Base-by-base conservation (phyloP, 306 rosid genomes). In the Betula pendula region DNA sequence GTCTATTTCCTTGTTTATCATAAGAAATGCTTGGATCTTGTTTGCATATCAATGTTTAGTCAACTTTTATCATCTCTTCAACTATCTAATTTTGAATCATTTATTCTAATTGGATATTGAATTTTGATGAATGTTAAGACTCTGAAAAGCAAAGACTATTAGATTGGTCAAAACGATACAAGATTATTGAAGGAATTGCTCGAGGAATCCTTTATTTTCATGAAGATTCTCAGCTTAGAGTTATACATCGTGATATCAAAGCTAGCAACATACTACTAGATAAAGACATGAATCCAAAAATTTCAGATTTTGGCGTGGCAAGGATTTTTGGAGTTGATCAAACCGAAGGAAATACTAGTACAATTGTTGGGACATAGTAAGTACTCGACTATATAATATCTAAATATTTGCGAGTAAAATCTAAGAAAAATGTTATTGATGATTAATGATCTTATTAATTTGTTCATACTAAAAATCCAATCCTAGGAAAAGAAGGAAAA, bases 281-380 rank as follows among this genome's bases (percentile, higher is more conserved):
- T 16, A 11, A 14, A 6, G 7, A 73, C 22, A 40, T 73, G 77
- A 73, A 56, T 73, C 68, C 69, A 6, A 73, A 72, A 43, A 73
- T 73, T 20, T 73, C 42, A n/a, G 77, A 73, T 25, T 73, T 56
- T 56, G 77, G 68, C 4, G 20, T 56, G 52, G 52, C 77, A 56
- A 73, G 2, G 9, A 3, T 58, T 40, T 73, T 73, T 25, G 52
- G 16, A 22, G 67, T 42, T 2, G 67, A 56, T 35, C 52, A 56
- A 73, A 53, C 49, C 3, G 52, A 56, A 22, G 68, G 53, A 3
- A 56, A 24, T 6, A 73, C 68, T 1, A 16, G 17, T 19, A 55
- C 4, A 13, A 43, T 73, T 22, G 40, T 73, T 11, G 68, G 77
- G 15, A 73, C 69, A 8, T 73, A 20, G 77, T 73, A 73, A 55